Conservation (phyloP, 768 basidiomycete genomes). For the Xerocomus spinulosus region DNA sequence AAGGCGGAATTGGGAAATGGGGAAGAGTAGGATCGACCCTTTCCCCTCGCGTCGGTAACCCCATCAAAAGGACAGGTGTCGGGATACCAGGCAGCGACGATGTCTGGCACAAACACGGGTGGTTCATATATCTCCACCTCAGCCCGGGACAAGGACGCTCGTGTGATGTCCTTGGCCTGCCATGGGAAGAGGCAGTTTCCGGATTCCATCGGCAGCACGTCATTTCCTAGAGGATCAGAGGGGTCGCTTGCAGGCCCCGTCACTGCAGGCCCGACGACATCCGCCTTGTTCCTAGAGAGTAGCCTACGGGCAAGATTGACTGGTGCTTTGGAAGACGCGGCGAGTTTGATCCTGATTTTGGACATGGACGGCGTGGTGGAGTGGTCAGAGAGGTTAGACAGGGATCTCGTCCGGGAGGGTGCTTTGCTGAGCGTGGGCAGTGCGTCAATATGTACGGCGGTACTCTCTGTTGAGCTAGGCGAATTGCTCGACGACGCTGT, state of each 20-base stretch:
- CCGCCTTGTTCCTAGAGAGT: constrained; percentile 40
- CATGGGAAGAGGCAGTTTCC: constrained; percentile 42
- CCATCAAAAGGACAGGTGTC: constrained; percentile 18
- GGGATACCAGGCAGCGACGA: constrained; percentile 10
- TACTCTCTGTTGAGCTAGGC: constrained; percentile 10
- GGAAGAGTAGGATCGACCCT: constrained; percentile 59
- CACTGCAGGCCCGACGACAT: constrained; percentile 11
- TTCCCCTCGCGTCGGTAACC: constrained; percentile 35
- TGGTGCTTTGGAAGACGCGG: constrained; percentile 37
- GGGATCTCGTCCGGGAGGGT: constrained; percentile 49
- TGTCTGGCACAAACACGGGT: constrained; percentile 5
- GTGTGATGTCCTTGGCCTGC: constrained; percentile 32
- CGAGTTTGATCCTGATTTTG: constrained; percentile 44
- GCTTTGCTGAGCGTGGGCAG: constrained; percentile 23
- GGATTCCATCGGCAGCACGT: constrained; percentile 24
- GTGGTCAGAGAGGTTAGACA: constrained; percentile 48
- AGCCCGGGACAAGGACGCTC: constrained; percentile 7
- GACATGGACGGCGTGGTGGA: constrained; percentile 46
- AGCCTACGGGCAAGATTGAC: constrained; percentile 56
- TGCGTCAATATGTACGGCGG: constrained; percentile 10
- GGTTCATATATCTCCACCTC: constrained; percentile 14
- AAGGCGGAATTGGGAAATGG: constrained; percentile 59
- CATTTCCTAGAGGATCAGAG: constrained; percentile 9
- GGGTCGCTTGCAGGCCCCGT: constrained; percentile 4
- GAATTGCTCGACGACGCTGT: constrained; percentile 21